Base-by-base conservation (phyloP, 2,329 filamentous ascomycete genomes). In the Ceratocystiopsis sp. region DNA sequence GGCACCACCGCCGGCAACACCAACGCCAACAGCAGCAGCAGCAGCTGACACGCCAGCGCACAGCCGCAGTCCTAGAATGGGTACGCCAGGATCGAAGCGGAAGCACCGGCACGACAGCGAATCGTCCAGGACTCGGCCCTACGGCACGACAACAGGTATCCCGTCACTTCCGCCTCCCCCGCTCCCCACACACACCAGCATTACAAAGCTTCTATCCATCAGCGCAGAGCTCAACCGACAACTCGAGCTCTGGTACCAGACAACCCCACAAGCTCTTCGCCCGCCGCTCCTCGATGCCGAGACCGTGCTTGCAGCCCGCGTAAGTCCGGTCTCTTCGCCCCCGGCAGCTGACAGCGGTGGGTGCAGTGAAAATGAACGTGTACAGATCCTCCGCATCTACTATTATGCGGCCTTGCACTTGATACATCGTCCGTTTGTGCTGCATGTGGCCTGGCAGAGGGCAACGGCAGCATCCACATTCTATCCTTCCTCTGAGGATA, bases 391-490 rank as follows among this genome's bases (percentile, higher is more conserved):
- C 50, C 70, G 80, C 35, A 74, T 75, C 6, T 82, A 84, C 52
- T 84, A 83, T 54, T 84, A 80, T 52, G 78, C 78, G 44, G 78
- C 75, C 1, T 66, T 68, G 17, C 81, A 84, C 50, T 73, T 84
- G 51, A 80, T 82, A 46, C 69, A 81, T 53, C 68, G 79, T 25
- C 79, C 78, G 1, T 75, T 80, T 48, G 49, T 61, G 3, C 50
- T 61, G 12, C 51, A 50, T 29, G 49, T 54, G 8, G 52, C 55
- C 10, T 45, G 47, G 15, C 46, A 37, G 18, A 36, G 15, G 37
- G 33, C 33, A 7, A 15, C 33, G 15, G 33, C 33, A 8, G 11
- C 2, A 4, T 34, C 33, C 15, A 13, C 15, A 2, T 11, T 13
- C 3, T 8, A 15, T 13, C 13, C 13, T 34, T 11, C 25, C 9